Percentiles rank a stretch among this genome's conserved stretches.
Evolutionary conservation across 768 basidiomycete species (phyloP).

Genomic region (Lactarius akahatsu): DNA sequence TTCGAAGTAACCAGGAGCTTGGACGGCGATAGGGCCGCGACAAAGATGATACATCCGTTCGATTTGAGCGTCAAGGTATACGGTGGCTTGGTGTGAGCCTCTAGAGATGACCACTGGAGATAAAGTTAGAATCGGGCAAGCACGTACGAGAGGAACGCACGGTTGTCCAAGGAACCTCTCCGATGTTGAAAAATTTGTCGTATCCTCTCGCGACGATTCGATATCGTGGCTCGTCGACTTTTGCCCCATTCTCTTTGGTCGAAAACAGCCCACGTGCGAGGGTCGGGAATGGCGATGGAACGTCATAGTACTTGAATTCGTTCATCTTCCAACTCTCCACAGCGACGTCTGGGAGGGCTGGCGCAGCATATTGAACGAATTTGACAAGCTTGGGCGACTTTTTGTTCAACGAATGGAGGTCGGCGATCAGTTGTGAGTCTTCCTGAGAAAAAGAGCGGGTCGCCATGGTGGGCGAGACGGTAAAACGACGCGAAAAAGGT

Average conservation of each 20-base stretch:
- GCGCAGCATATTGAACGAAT: constrained; percentile 54
- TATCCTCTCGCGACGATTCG: constrained; percentile 88
- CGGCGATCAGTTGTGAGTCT: constrained; percentile 60
- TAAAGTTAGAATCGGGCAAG: no score
- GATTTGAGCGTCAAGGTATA: constrained; percentile 90
- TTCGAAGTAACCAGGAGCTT: constrained; percentile 89
- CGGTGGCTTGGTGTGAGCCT: constrained; percentile 65
- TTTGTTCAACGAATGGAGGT: constrained; percentile 52
- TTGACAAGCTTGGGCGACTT: constrained; percentile 64
- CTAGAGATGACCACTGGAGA: constrained; percentile 70
- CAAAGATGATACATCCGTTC: constrained; percentile 96
- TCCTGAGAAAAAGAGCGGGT: constrained; percentile 34
- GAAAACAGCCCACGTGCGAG: constrained; percentile 93
- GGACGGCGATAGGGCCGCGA: constrained; percentile 73
- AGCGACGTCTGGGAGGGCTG: constrained; percentile 51
- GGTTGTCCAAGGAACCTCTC: constrained; percentile 92
- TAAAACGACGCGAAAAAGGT: not conserved
- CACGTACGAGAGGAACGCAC: constrained; percentile 48
- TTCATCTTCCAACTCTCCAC: constrained; percentile 97
- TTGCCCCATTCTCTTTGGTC: constrained; percentile 39
- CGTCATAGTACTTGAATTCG: constrained; percentile 90
- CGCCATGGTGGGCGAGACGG: constrained; percentile 27
- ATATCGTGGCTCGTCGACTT: constrained; percentile 36
- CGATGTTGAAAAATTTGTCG: constrained; percentile 99
- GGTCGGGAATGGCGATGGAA: constrained; percentile 91